Percentiles rank a stretch among this genome's conserved stretches.
Conservation (phyloP, 441 rosid genomes). For the California macrophylla region DNA sequence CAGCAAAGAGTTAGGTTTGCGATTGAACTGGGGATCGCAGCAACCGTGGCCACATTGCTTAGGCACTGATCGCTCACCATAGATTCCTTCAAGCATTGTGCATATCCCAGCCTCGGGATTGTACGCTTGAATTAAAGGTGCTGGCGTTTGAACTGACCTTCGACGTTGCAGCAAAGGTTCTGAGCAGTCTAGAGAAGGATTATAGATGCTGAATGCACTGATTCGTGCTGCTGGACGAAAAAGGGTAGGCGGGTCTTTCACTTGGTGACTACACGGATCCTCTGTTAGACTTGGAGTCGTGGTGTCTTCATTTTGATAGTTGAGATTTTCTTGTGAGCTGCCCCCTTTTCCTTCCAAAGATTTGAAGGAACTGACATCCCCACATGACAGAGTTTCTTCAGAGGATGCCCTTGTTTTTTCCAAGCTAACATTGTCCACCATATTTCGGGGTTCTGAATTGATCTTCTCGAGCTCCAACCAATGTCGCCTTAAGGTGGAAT, state of each 20-base stretch:
- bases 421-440: conserved; percentile 34
- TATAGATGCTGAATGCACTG: conserved; percentile 47
- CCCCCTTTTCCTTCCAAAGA: conserved; percentile 48
- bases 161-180: conserved; percentile 29
- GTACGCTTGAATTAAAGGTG: conserved; percentile 29
- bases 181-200: conserved; percentile 25
- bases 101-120: conserved; percentile 42
- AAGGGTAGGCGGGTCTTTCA: conserved; percentile 39
- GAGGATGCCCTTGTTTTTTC: conserved; percentile 54
- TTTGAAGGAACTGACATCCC: conserved; percentile 44
- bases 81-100: conserved; percentile 49
- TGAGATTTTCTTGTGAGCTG: conserved; percentile 34
- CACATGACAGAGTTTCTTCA: conserved; percentile 65
- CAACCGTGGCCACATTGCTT: conserved; percentile 61
- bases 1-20: conserved; percentile 36
- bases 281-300: conserved; percentile 17
- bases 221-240: conserved; percentile 58
- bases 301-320: conserved; percentile 35
- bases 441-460: conserved; percentile 24
- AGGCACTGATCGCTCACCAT: conserved; percentile 50
- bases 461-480: conserved; percentile 27
- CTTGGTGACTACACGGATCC: conserved; percentile 29
- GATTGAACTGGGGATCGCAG: conserved; percentile 28
- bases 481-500: conserved; percentile 51
- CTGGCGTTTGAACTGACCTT: conserved; percentile 27